Evolutionary conservation across 139 green algal genomes (phyloP), one percentile per base, ranked within the genome.

Genomic region (Coccomyxa sp.): DNA sequence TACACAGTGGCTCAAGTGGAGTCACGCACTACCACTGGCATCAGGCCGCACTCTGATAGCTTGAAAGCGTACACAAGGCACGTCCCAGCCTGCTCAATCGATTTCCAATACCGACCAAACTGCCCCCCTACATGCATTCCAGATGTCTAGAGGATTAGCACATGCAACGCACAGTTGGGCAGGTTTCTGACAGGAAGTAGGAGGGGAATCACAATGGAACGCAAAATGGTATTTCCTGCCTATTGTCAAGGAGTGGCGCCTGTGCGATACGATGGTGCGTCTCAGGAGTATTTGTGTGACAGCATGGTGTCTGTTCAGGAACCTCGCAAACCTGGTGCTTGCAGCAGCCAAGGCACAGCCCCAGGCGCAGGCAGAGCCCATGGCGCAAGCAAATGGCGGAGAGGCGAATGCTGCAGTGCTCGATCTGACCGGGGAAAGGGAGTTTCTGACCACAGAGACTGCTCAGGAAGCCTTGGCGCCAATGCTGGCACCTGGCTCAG

Each of bases 1-100:
- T 95, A 96, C 86, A 95, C 91, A 5, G 88, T 92, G 6, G 93
- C 93, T 0, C 70, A 89, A 70, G 91, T 97, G 35, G 88, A 92
- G 29, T 86, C 91, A 0, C 84, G 82, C 68, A 96, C 91, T 10
- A 97, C 92, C 5, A 97, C 92, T 18, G 92, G 92, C 44, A 73
- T 82, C n/a, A 76, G 92, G 40, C 91, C 88, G 0, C 75, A 80
- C 7, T 37, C 55, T 22, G 86, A 93, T 64, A 87, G 76, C 6
- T 83, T 79, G 10, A 55, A 74, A 8, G 81, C 77, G 0, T 94
- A 93, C 50, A 84, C 84, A 7, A 85, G 86, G 87, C 87, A 39
- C 29, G n/a, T n/a, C n/a, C n/a, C n/a, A n/a, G n/a, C n/a, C n/a
- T n/a, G n/a, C n/a, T n/a, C n/a, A n/a, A n/a, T n/a, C n/a, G n/a